A percentile compares a stretch with the other conserved stretches of the same genome.
These are phyloP conservation scores for Yamadazyma kanchanaburiensis DNA, from an alignment of 1,139 yeast species.

Conservation along the genomic window DNA sequence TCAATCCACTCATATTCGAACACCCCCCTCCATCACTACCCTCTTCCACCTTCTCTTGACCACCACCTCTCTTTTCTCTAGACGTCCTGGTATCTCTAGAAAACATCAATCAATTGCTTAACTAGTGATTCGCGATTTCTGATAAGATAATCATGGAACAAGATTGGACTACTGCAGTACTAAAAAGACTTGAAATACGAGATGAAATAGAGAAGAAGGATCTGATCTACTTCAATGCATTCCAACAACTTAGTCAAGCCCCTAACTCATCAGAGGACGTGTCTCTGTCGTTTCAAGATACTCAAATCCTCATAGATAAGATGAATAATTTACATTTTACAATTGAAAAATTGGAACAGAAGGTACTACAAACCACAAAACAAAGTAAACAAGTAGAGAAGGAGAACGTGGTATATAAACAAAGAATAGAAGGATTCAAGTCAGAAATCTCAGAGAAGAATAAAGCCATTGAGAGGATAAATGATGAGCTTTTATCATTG, in stretches of 20 bases:
- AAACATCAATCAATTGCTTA: too few relatives aligned
- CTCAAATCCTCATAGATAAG: slow-evolving; percentile 16
- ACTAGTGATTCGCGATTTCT: too few relatives aligned
- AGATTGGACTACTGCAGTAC: slow-evolving; percentile 23
- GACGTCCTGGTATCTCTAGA: too few relatives aligned
- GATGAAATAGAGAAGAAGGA: slow-evolving; percentile 34
- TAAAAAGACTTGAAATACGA: slow-evolving; percentile 22
- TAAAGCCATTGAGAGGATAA: slow-evolving; percentile 56
- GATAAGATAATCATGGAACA: slow-evolving; percentile 5
- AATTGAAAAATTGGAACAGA: slow-evolving; percentile 19
- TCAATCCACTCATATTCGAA: too few relatives aligned
- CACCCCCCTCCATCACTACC: too few relatives aligned
- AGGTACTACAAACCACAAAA: slow-evolving; percentile 11
- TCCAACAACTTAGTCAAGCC: slow-evolving; percentile 21
- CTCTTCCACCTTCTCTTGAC: too few relatives aligned
- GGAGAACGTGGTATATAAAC: slow-evolving; percentile 20
- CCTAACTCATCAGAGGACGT: neutral
- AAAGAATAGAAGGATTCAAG: slow-evolving; percentile 29
- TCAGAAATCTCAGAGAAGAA: slow-evolving; percentile 52
- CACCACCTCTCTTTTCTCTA: too few relatives aligned
- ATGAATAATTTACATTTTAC: slow-evolving; percentile 23
- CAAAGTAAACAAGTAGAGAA: slow-evolving; percentile 19
- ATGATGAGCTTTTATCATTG: slow-evolving; percentile 67
- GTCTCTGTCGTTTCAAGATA: neutral
- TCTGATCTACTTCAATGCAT: slow-evolving; percentile 30